Evolutionary conservation across 306 rosid species (phyloP).

Genomic region (Vachellia pachyceras): DNA sequence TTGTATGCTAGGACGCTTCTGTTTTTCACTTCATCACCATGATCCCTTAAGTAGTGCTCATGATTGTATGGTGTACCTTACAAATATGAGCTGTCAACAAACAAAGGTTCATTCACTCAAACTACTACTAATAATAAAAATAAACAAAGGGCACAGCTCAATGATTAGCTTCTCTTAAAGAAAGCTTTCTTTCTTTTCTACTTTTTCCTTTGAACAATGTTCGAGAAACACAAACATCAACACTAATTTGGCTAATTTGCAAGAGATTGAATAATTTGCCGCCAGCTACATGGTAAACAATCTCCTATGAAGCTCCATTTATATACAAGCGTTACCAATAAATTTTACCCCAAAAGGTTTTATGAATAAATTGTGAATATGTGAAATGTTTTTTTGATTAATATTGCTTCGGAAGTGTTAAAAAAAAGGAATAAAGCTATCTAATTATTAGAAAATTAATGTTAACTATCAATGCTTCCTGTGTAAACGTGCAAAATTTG

Average conservation of each 20-base stretch:
- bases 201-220: not conserved
- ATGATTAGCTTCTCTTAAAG: not conserved
- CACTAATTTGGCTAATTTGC: not conserved
- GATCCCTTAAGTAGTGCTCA: not conserved
- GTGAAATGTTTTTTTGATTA: too few relatives aligned
- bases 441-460: too few relatives aligned
- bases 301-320: not conserved
- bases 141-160: not conserved
- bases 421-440: too few relatives aligned
- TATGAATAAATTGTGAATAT: too few relatives aligned
- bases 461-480: too few relatives aligned
- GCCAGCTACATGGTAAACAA: not conserved
- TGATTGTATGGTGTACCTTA: constrained; percentile 2
- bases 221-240: not conserved
- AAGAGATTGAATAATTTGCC: not conserved
- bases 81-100: constrained; percentile 21
- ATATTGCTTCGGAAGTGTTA: too few relatives aligned
- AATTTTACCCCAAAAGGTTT: too few relatives aligned
- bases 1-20: not conserved
- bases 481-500: too few relatives aligned
- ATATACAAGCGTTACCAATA: too few relatives aligned
- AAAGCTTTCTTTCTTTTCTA: not conserved
- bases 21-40: not conserved
- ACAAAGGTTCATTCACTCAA: not conserved
- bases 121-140: too few relatives aligned